Evolutionary conservation across 257 asterid species (phyloP).

Genomic region (Thymus quinquecostatus): DNA sequence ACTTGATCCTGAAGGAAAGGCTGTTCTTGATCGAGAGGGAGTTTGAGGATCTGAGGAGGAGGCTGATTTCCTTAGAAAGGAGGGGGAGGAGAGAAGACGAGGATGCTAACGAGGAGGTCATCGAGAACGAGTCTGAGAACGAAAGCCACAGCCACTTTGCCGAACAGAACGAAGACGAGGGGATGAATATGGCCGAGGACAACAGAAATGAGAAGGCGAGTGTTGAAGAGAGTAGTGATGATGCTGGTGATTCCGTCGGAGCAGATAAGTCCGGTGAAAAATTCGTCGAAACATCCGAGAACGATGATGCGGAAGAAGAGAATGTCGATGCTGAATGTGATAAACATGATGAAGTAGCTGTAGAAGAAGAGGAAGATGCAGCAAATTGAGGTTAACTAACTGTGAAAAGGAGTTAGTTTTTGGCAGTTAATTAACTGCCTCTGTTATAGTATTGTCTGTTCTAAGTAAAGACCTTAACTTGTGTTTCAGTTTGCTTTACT

Average conservation of each 20-base stretch:
- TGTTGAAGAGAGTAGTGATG: not conserved
- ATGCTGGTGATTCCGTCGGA: not conserved
- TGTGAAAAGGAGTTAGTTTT: not conserved
- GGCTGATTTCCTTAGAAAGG: conserved; percentile 45
- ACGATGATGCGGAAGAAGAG: not conserved
- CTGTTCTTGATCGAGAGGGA: conserved; percentile 55
- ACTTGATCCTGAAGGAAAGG: conserved; percentile 56
- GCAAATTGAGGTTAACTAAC: not conserved
- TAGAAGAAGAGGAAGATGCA: not conserved
- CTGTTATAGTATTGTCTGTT: not conserved
- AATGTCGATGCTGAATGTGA: not conserved
- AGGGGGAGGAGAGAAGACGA: conserved; percentile 34
- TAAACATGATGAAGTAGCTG: not conserved
- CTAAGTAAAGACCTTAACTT: not conserved
- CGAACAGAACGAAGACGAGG: not conserved
- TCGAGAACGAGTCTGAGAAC: conserved; percentile 53
- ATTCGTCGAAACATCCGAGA: not conserved
- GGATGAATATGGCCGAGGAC: not conserved
- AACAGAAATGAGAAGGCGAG: not conserved
- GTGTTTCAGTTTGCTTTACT: not conserved
- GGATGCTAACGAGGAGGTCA: conserved; percentile 34
- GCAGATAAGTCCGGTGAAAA: not conserved
- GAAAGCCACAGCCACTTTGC: conserved; percentile 45
- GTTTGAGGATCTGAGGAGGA: conserved; percentile 48
- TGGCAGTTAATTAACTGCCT: not conserved